Percentiles rank a stretch among this genome's conserved stretches.
Evolutionary conservation across 2,329 filamentous ascomycete species (phyloP).

Genomic region (Colletotrichum abscissum): DNA sequence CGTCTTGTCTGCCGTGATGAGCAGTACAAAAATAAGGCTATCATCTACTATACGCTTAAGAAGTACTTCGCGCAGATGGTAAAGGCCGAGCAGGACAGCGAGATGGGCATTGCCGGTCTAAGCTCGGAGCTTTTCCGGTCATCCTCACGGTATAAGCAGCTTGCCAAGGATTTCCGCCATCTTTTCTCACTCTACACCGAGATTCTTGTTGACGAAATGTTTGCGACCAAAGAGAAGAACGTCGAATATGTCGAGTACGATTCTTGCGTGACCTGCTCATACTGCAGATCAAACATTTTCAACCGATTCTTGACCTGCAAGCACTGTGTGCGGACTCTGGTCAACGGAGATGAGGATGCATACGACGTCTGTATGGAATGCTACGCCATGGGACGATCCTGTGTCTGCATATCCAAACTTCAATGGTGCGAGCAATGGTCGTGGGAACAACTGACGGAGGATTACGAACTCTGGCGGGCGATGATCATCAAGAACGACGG

Average conservation of each 20-base stretch:
- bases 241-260: constrained; percentile 85
- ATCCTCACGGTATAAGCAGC: constrained; percentile 68
- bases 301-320: constrained; percentile 96
- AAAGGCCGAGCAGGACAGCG: constrained; percentile 61
- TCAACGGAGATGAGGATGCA: constrained; percentile 79
- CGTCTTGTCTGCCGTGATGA: constrained; percentile 95
- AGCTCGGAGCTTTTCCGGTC: constrained; percentile 55
- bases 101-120: constrained; percentile 59
- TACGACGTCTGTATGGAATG: constrained; percentile 99
- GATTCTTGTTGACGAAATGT: constrained; percentile 88
- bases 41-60: constrained; percentile 86
- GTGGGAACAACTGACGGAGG: constrained; percentile 81
- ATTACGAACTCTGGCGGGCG: constrained; percentile 85
- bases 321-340: constrained; percentile 76
- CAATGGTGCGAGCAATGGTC: constrained; percentile 94
- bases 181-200: constrained; percentile 83
- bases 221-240: constrained; percentile 76
- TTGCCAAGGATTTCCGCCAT: constrained; percentile 85
- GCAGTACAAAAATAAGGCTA: constrained; percentile 98
- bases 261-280: constrained; percentile 93
- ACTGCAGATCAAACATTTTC: constrained; percentile 96
- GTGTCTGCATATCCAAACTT: constrained; percentile 85
- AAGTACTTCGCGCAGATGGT: constrained; percentile 79
- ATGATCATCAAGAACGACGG: constrained; percentile 81
- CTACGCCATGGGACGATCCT: constrained; percentile 96